A percentile compares a stretch with the other conserved stretches of the same genome.
phyloP scores from a whole-genome alignment of 2,329 filamentous ascomycete species.

The Scedosporium apiospermum region DNA sequence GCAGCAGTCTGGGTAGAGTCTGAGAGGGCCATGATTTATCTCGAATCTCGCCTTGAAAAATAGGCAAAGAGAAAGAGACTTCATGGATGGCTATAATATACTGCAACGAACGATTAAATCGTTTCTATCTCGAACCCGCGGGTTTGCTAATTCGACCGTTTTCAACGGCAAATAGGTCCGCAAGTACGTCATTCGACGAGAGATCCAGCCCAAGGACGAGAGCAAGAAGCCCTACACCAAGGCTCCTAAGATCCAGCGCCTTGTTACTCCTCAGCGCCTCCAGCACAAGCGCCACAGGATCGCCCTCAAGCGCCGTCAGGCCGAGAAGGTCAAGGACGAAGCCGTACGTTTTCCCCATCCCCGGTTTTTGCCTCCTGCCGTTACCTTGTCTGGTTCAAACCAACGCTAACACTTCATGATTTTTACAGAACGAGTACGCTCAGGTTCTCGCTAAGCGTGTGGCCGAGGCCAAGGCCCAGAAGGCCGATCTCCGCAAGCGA shows the following conservation, averaged over 20 bases:
- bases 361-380: not conserved
- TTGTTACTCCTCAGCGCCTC: constrained; percentile 98
- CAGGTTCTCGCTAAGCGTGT: constrained; percentile 96
- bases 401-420: constrained; percentile 19
- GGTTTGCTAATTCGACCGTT: constrained; percentile 21
- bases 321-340: constrained; percentile 97
- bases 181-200: constrained; percentile 99
- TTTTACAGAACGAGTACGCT: constrained; percentile 84
- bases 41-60: not conserved
- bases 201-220: constrained; percentile 94
- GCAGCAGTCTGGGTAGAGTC: constrained; percentile 47
- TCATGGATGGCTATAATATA: constrained; percentile 5
- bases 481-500: constrained; percentile 92
- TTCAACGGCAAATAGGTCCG: constrained; percentile 55
- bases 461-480: constrained; percentile 87
- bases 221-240: constrained; percentile 99
- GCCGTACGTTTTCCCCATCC: constrained; percentile 58
- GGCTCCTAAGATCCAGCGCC: constrained; percentile 99
- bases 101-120: too few relatives aligned
- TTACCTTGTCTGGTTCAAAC: not conserved
- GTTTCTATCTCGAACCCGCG: constrained; percentile 2
- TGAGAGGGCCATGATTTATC: constrained; percentile 35
- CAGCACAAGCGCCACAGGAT: constrained; percentile 99
- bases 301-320: constrained; percentile 95
- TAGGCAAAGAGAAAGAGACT: not conserved